These are phyloP conservation scores for Saturnispora dispora DNA, from an alignment of 805 yeast species.

Conservation along the genomic window DNA sequence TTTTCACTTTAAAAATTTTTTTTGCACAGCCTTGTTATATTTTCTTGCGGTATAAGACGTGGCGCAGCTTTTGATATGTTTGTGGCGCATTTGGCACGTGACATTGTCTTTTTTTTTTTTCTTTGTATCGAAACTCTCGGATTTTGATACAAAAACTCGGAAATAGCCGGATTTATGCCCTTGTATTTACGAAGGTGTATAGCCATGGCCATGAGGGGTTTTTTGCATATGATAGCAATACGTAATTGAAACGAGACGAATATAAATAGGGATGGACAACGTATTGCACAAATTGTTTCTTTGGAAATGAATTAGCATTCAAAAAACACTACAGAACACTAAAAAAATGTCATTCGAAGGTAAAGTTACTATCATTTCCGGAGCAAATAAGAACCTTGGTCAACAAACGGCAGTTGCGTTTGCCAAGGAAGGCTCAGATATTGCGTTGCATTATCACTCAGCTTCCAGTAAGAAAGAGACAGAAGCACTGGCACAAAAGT, in stretches of 20 bases:
- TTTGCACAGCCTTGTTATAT: background rate
- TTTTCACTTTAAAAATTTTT: background rate
- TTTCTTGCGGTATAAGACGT: background rate
- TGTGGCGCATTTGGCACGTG: background rate
- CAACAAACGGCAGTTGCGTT: slow-evolving; percentile 33
- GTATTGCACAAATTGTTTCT: too few relatives aligned
- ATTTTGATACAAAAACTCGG: background rate
- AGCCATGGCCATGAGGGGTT: background rate
- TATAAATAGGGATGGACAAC: too few relatives aligned
- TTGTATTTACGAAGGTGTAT: background rate
- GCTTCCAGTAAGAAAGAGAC: slow-evolving; percentile 29
- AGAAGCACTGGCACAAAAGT: slow-evolving; percentile 30
- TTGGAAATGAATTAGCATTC: too few relatives aligned
- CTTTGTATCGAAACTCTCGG: too few relatives aligned
- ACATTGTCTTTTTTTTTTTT: too few relatives aligned
- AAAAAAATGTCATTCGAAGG: slow-evolving; percentile 9
- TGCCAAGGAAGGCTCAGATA: slow-evolving; percentile 44
- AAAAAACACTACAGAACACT: background rate
- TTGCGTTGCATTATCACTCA: slow-evolving; percentile 50
- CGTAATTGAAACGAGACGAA: background rate
- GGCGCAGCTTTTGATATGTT: background rate
- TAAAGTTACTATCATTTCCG: slow-evolving; percentile 15
- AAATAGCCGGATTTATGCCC: background rate
- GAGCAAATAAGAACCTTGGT: slow-evolving; percentile 18
- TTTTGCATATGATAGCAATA: background rate